Evolutionary conservation across 176 grass and related monocot genomes (phyloP).

Genomic region (Microstegium vimineum): DNA sequence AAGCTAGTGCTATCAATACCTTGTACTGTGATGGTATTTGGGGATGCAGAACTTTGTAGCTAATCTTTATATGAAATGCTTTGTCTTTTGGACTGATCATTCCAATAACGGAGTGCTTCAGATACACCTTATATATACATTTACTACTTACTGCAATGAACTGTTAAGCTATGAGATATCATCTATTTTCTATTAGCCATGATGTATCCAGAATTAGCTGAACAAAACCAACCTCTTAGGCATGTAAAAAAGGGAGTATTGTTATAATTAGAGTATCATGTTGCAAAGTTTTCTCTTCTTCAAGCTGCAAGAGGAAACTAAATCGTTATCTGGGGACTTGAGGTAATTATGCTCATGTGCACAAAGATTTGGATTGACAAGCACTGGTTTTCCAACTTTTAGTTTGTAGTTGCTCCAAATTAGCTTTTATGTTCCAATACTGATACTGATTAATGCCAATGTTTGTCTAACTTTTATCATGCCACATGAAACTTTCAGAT

Average conservation of each 20-base stretch:
- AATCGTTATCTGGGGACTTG: background rate
- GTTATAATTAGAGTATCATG: background rate
- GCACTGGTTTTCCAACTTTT: background rate
- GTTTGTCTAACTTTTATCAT: background rate
- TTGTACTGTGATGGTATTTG: background rate
- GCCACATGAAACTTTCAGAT: constrained; percentile 50
- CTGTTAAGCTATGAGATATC: background rate
- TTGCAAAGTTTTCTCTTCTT: background rate
- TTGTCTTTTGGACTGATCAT: background rate
- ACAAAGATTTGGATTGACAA: background rate
- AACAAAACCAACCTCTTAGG: background rate
- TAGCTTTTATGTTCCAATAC: background rate
- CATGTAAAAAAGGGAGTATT: background rate
- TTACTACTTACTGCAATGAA: background rate
- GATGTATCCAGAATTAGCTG: background rate
- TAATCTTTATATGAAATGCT: background rate
- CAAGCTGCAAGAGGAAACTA: background rate
- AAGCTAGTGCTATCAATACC: background rate
- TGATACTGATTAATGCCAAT: background rate
- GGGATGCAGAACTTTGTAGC: background rate
- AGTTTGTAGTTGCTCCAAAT: background rate
- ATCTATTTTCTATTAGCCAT: background rate
- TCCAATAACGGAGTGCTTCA: background rate
- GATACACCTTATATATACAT: background rate
- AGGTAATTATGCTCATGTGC: background rate